A percentile compares a stretch with the other conserved stretches of the same genome.
Conservation (phyloP, 371 early-diverging fungal species). For the Mucor plumbeus region DNA sequence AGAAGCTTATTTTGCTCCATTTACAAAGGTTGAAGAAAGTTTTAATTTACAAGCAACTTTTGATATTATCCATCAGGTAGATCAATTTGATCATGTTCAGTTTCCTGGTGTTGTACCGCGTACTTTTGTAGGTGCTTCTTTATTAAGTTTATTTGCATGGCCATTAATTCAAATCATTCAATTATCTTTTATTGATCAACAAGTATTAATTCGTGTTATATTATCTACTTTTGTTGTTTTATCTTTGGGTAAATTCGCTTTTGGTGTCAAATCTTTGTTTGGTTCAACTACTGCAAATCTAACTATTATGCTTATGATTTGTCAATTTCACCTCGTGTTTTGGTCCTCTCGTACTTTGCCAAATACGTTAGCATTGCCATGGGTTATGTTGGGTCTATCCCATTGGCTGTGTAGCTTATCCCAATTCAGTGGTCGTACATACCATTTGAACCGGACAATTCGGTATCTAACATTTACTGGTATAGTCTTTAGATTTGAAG, state of each 20-base stretch:
- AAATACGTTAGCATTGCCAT: constrained; percentile 83
- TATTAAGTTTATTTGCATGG: constrained; percentile 44
- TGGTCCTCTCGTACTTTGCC: constrained; percentile 89
- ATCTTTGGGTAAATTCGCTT: constrained; percentile 48
- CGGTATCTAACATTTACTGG: constrained; percentile 64
- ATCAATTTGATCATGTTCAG: constrained; percentile 76
- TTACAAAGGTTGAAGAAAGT: constrained; percentile 95
- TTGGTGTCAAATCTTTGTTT: constrained; percentile 55
- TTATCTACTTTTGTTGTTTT: constrained; percentile 58
- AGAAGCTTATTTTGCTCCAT: constrained; percentile 69
- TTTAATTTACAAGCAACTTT: constrained; percentile 93
- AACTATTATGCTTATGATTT: constrained; percentile 64
- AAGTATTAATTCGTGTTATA: constrained; percentile 54
- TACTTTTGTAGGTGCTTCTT: constrained; percentile 84
- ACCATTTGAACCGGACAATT: constrained; percentile 56
- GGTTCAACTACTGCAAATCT: constrained; percentile 59
- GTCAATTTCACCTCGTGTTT: constrained; percentile 89
- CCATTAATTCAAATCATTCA: constrained; percentile 8
- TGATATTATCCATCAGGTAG: constrained; percentile 73
- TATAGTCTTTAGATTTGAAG: constrained; percentile 86
- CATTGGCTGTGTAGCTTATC: constrained; percentile 45
- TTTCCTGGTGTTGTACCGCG: constrained; percentile 96
- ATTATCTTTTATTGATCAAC: constrained; percentile 25
- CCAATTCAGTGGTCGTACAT: constrained; percentile 15
- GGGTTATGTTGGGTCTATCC: constrained; percentile 53